These are phyloP conservation scores for Vitis amurensis DNA, from an alignment of 164 flowering plant species.

Conservation along the genomic window DNA sequence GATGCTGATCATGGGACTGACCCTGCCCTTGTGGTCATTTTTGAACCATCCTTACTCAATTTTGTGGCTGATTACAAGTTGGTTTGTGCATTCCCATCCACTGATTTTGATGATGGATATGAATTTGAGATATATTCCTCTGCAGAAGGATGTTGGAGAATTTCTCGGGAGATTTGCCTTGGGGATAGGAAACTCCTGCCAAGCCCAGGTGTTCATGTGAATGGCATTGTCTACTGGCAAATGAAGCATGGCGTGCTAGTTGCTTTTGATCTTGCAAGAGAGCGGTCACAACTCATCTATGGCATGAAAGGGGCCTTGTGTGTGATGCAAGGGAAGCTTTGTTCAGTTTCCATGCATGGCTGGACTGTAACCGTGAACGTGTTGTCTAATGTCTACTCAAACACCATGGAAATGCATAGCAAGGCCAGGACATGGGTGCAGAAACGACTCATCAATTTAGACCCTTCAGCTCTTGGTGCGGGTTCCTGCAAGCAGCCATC, in stretches of 20 bases:
- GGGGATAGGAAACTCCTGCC: slow-evolving; percentile 14
- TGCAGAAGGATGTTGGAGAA: slow-evolving; percentile 32
- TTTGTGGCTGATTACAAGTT: slow-evolving; percentile 54
- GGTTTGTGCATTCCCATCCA: slow-evolving; percentile 44
- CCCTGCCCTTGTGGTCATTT: slow-evolving; percentile 43
- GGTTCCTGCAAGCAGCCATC: background rate
- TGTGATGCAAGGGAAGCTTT: slow-evolving; percentile 33
- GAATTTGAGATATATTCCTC: slow-evolving; percentile 62
- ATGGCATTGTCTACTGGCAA: slow-evolving; percentile 45
- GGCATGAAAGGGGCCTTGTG: slow-evolving; percentile 22
- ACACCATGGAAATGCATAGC: slow-evolving; percentile 37
- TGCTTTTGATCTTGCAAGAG: slow-evolving; percentile 38
- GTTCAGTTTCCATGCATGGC: slow-evolving; percentile 3
- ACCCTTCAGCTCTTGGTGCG: background rate
- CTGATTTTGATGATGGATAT: slow-evolving; percentile 40
- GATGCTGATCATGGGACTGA: slow-evolving; percentile 40
- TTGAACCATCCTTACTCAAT: slow-evolving; percentile 45
- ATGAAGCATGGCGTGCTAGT: slow-evolving; percentile 4
- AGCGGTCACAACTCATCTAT: slow-evolving; percentile 27
- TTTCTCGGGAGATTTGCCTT: slow-evolving; percentile 46
- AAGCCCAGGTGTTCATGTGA: slow-evolving; percentile 33
- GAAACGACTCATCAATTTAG: background rate
- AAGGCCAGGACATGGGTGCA: slow-evolving; percentile 20
- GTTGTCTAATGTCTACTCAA: slow-evolving; percentile 32
- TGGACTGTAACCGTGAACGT: slow-evolving; percentile 2